Base-by-base conservation (phyloP, 1,284 basidiomycete genomes). In the Apiotrichum akiyoshidainum region DNA sequence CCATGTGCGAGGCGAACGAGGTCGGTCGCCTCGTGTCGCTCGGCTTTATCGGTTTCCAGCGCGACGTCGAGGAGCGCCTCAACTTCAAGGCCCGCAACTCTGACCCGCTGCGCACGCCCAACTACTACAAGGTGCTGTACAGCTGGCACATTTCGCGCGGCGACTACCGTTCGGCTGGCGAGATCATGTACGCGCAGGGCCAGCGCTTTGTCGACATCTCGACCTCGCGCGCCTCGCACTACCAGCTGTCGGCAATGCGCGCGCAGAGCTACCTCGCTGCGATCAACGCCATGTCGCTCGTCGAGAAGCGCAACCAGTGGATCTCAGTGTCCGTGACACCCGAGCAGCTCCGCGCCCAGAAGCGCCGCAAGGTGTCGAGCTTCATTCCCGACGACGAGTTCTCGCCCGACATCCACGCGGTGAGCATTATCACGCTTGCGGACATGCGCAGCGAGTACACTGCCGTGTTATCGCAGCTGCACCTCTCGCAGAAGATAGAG, bases 81-180 rank as follows among this genome's bases (percentile, higher is more conserved):
- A 85, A 88, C 44, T 98, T 96, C 82, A 96, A 97, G 77, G 92
- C 92, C 12, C 85, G 94, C 61, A 96, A 98, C 75, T 89, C 88
- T 21, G 90, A 98, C 79, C 92, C 95, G 47, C 84, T 90, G 53
- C 80, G 87, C 45, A 83, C 82, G 46, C 94, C 94, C 0, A 88
- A 88, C 72, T 99, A 97, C 81, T 90, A 92, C 52, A 84, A 86
- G 66, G 90, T 99, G 58, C 80, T 99, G n/a, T 97, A 98, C 79
- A 88, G 92, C 50, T 99, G 93, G 90, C 88, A 92, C 75, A 85
- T 88, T 63, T 83, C 84, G 54, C 82, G 89, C 74, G 89, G 89
- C 37, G 91, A 96, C 73, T 92, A 92, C 78, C 84, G 90, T 53
- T 90, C 85, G 70, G 92, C 92, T 55, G 89, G 89, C 13, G 83